Evolutionary conservation across 352 stramenopile species (phyloP).

Genomic region (Phytophthora constricta): DNA sequence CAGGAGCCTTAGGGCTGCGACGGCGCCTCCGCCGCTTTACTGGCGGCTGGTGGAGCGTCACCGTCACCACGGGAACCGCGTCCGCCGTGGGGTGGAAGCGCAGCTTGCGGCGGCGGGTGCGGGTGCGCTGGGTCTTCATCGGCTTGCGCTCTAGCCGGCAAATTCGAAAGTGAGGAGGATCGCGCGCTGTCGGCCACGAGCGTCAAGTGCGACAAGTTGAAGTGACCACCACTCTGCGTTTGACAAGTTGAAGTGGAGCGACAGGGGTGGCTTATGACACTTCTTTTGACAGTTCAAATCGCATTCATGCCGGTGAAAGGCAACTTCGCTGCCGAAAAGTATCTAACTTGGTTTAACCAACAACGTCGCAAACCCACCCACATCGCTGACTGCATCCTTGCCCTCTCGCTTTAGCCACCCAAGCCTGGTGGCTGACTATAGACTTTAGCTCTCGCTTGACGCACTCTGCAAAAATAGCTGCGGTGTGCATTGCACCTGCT

Average conservation of each 20-base stretch:
- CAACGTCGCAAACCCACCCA: neutral
- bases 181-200: too few species aligned
- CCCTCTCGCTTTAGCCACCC: slow-evolving; percentile 1
- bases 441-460: slow-evolving; percentile 8
- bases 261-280: neutral
- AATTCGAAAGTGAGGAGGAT: slow-evolving; percentile 38
- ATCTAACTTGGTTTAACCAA: neutral
- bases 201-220: slow-evolving; percentile 18
- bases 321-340: neutral
- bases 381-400: neutral
- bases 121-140: slow-evolving; percentile 33
- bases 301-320: too few species aligned
- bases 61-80: slow-evolving; percentile 13
- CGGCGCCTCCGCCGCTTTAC: slow-evolving; percentile 30
- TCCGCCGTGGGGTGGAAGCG: slow-evolving; percentile 28
- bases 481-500: neutral
- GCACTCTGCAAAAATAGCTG: slow-evolving; percentile 17
- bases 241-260: slow-evolving; percentile 35
- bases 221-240: slow-evolving; percentile 36
- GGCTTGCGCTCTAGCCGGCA: slow-evolving; percentile 21
- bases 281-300: neutral
- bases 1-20: neutral
- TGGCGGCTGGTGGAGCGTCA: slow-evolving; percentile 22
- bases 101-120: slow-evolving; percentile 33
- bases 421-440: neutral